These are phyloP conservation scores for Bryoerythrophyllum caledonicum DNA, from an alignment of 225 moss, liverwort and hornwort species.

Conservation along the genomic window DNA sequence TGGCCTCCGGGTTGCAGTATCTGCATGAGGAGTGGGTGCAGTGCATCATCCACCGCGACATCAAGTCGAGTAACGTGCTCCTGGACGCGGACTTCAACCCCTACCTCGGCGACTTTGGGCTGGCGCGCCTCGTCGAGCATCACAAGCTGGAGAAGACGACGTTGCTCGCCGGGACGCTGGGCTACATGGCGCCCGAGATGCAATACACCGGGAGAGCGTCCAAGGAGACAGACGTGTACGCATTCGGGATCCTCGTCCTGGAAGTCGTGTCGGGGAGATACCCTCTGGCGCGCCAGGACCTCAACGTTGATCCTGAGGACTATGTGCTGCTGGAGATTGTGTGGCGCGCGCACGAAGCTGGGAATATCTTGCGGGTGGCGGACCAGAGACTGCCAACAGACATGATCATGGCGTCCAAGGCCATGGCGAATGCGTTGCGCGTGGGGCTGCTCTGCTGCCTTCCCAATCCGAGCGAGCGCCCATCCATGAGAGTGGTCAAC, in stretches of 20 bases:
- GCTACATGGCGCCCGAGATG: constrained; percentile 69
- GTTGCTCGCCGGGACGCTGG: constrained; percentile 38
- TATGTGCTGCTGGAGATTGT: constrained; percentile 38
- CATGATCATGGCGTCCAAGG: no score
- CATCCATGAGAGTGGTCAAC: constrained; percentile 37
- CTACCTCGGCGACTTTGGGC: constrained; percentile 41
- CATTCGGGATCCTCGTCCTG: constrained; percentile 39
- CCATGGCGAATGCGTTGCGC: constrained; percentile 8
- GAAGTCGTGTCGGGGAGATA: constrained; percentile 52
- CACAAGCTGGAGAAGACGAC: constrained; percentile 40
- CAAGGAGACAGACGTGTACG: constrained; percentile 32
- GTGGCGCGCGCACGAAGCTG: constrained; percentile 37
- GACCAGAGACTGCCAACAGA: constrained; percentile 8
- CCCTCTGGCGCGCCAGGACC: constrained; percentile 12
- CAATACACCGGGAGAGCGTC: constrained; percentile 33
- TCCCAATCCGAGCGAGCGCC: constrained; percentile 37
- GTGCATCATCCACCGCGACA: constrained; percentile 36
- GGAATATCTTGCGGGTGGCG: constrained; percentile 18
- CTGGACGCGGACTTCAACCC: constrained; percentile 36
- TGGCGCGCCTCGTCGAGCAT: constrained; percentile 43
- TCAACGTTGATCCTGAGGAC: neutral
- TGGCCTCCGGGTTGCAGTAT: constrained; percentile 36
- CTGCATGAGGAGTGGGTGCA: constrained; percentile 49
- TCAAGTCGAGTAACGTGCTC: constrained; percentile 48
- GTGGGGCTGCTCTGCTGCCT: constrained; percentile 39